These are phyloP conservation scores for Apiospora marii DNA, from an alignment of 2,329 filamentous ascomycete genomes.

Conservation along the genomic window DNA sequence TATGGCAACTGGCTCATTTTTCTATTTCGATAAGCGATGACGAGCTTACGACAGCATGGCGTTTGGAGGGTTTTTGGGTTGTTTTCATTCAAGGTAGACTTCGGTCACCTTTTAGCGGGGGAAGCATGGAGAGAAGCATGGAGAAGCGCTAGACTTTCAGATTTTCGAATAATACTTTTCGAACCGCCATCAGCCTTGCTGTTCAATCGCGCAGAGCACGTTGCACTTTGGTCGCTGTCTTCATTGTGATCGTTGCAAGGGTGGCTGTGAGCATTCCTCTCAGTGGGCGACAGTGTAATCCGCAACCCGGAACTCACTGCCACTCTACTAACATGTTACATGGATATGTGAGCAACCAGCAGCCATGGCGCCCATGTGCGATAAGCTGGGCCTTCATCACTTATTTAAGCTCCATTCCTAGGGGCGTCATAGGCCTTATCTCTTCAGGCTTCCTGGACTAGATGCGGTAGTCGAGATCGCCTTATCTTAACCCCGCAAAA, in stretches of 20 bases:
- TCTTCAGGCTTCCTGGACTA: neutral
- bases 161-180: neutral
- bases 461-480: neutral
- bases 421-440: neutral
- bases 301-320: too few relatives aligned
- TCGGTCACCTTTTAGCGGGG: neutral
- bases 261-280: too few relatives aligned
- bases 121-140: neutral
- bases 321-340: neutral
- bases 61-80: slow-evolving; percentile 3
- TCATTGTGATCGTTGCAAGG: too few relatives aligned
- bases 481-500: slow-evolving; percentile 17
- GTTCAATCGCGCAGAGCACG: too few relatives aligned
- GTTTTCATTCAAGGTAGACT: neutral
- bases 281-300: neutral
- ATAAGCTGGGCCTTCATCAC: neutral
- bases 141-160: neutral
- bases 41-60: slow-evolving; percentile 20
- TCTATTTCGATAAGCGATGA: neutral
- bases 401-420: neutral
- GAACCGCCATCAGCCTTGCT: neutral
- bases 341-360: neutral
- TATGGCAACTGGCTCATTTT: neutral
- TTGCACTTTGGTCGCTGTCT: too few relatives aligned
- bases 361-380: neutral